Conservation (phyloP, 495 filamentous ascomycete genomes). For the Durotheca rogersii region DNA sequence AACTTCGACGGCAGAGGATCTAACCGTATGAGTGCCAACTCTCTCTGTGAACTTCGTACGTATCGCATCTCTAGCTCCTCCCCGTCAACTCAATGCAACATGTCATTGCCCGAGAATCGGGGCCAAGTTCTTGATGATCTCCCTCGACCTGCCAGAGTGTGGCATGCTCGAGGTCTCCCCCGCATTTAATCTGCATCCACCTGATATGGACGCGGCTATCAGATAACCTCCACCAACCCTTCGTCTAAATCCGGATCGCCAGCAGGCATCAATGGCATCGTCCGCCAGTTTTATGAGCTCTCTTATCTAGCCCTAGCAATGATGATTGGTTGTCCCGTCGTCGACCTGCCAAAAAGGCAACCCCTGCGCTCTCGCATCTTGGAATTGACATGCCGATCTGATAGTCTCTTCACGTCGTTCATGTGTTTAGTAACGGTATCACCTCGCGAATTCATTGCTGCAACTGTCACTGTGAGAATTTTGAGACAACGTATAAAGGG, state of each 20-base stretch:
- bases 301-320: conserved; percentile 5
- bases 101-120: conserved; percentile 6
- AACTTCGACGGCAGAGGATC: too few species aligned
- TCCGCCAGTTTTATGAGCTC: not conserved
- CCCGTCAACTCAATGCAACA: conserved; percentile 10
- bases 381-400: not conserved
- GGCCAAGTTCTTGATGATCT: conserved; percentile 1
- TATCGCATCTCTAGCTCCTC: not conserved
- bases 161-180: conserved; percentile 13
- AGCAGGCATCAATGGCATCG: conserved; percentile 3
- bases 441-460: not conserved
- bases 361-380: not conserved
- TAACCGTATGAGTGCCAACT: not conserved
- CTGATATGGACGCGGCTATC: conserved; percentile 13
- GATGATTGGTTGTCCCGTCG: conserved; percentile 2
- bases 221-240: conserved; percentile 6
- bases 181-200: not conserved
- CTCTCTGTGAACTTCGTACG: not conserved
- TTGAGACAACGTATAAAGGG: too few species aligned
- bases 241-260: conserved; percentile 9
- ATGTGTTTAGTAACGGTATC: not conserved
- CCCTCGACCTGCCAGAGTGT: conserved; percentile 1
- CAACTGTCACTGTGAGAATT: too few species aligned
- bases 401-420: not conserved
- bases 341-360: not conserved